phyloP scores from a whole-genome alignment of 768 basidiomycete genomes.

The Amylocystis lapponica region DNA sequence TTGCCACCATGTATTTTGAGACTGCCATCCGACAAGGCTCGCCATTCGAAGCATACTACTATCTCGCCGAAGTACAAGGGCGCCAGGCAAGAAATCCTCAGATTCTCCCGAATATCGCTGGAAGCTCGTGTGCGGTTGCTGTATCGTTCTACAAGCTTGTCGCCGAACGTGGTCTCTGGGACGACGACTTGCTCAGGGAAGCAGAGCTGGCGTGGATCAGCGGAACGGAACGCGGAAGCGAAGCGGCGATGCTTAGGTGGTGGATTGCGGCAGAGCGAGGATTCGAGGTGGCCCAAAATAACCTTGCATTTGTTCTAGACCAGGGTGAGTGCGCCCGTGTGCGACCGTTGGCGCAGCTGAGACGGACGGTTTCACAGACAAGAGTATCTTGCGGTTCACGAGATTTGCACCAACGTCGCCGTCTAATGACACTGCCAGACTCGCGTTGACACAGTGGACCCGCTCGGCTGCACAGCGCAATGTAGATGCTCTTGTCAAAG shows the following conservation, averaged over 20 bases:
- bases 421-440: constrained; percentile 75
- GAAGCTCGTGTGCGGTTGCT: constrained; percentile 82
- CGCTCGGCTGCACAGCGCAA: constrained; percentile 92
- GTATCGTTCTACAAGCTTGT: constrained; percentile 93
- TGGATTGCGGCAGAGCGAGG: constrained; percentile 93
- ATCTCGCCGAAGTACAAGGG: constrained; percentile 80
- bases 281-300: constrained; percentile 90
- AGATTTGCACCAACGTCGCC: constrained; percentile 65
- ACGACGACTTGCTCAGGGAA: constrained; percentile 73
- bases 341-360: not conserved
- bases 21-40: constrained; percentile 82
- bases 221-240: constrained; percentile 63
- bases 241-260: constrained; percentile 88
- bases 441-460: constrained; percentile 91
- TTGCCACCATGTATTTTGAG: constrained; percentile 76
- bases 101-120: constrained; percentile 42
- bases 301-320: constrained; percentile 87
- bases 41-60: constrained; percentile 92
- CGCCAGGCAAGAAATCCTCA: constrained; percentile 41
- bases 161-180: constrained; percentile 86
- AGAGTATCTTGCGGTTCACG: constrained; percentile 61
- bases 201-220: constrained; percentile 74
- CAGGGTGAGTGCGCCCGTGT: constrained; percentile 52
- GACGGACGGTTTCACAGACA: constrained; percentile 46
- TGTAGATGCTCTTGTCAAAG: constrained; percentile 95